Percentiles rank a stretch among this genome's conserved stretches.
phyloP scores from a whole-genome alignment of 2,329 filamentous ascomycete species.

The Neofusicoccum laricinum region DNA sequence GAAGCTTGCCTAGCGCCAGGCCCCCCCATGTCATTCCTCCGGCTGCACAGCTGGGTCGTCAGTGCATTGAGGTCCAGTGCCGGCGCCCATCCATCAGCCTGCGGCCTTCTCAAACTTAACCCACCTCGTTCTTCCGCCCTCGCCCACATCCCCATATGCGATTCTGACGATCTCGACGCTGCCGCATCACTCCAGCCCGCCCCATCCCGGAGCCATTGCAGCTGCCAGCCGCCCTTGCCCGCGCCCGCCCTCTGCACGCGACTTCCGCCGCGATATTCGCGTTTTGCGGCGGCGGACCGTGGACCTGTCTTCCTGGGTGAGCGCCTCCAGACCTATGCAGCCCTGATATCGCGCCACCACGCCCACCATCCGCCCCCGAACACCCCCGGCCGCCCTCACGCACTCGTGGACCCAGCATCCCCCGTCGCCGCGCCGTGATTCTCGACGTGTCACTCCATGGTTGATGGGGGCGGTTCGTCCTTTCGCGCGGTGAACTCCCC shows the following conservation, averaged over 20 bases:
- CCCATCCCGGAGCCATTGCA: background rate
- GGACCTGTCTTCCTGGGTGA: slow-evolving; percentile 10
- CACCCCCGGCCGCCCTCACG: background rate
- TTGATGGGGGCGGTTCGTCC: slow-evolving; percentile 34
- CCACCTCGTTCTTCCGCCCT: background rate
- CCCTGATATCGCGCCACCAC: slow-evolving; percentile 17
- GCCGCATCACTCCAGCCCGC: background rate
- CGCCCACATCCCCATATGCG: background rate
- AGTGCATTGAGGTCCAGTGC: slow-evolving; percentile 11
- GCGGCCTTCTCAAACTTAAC: slow-evolving; percentile 9
- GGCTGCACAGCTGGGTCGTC: slow-evolving; percentile 1
- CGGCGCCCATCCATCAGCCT: slow-evolving; percentile 13
- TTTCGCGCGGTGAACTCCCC: slow-evolving; percentile 30
- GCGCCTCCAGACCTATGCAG: slow-evolving; percentile 16
- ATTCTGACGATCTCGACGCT: background rate
- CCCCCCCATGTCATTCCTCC: slow-evolving; percentile 6
- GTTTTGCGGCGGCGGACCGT: slow-evolving; percentile 16
- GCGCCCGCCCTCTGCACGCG: slow-evolving; percentile 12
- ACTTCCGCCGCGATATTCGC: slow-evolving; percentile 10
- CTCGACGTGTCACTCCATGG: slow-evolving; percentile 25
- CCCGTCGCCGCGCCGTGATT: slow-evolving; percentile 10
- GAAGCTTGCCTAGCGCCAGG: slow-evolving; percentile 17
- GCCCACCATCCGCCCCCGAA: slow-evolving; percentile 1
- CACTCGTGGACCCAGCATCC: slow-evolving; percentile 3
- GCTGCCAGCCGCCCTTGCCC: background rate